Evolutionary conservation across 345 rosid species (phyloP), one percentile per base, ranked within the genome.

Genomic region (Salix arbutifolia): DNA sequence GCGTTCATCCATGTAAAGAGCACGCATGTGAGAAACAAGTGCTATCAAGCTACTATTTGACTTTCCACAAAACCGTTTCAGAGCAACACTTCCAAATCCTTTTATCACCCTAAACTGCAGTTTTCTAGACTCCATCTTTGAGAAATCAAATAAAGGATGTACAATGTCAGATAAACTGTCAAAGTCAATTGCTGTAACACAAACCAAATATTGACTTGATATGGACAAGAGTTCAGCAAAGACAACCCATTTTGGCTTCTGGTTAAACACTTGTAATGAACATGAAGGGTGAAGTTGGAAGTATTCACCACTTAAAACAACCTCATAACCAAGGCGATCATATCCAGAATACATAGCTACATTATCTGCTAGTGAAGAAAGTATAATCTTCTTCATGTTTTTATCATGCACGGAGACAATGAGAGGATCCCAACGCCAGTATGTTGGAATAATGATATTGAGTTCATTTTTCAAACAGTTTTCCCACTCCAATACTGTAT

Each of bases 201-300:
- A 94, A 72, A 92, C 94, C 84, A 95, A 84, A 86, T 88, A 92
- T 78, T 91, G 85, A 79, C 77, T 83, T 65, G 87, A 77, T 56
- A 68, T 25, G 53, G 93, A 89, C 31, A 95, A 82, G 18, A 95
- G 87, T 81, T 95, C 99, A 79, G 92, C 80, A 77, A 93, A 95
- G 76, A 95, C 94, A 67, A 95, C 97, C 97, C 97, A 93, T 76
- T 78, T 71, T 42, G 99, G 97, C 92, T 87, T 95, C 87, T 88
- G 88, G 65, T 83, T 82, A 78, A 91, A 95, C 61, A 86, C 82
- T 84, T 86, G 89, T 86, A 95, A 80, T 4, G 97, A 93, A 82
- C 97, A 90, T 37, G 97, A 87, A 74, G 96, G 97, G 82, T 95
- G 99, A 69, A 92, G 82, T 84, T 86, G 91, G 75, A 90, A 87